Evolutionary conservation across 1,139 yeast species (phyloP), one percentile per base, ranked within the genome.

Genomic region (Pneumocystis wakefieldiae): DNA sequence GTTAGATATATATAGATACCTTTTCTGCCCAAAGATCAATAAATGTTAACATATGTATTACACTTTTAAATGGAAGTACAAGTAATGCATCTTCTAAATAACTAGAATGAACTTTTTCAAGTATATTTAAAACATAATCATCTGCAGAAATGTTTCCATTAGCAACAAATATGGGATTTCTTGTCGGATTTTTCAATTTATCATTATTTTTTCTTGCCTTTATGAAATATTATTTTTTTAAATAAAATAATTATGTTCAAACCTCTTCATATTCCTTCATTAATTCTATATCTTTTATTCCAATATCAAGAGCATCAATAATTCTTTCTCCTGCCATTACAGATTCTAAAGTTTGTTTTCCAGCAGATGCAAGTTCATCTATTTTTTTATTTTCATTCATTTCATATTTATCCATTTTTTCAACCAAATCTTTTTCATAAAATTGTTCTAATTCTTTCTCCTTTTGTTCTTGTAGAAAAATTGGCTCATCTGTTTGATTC

Each of bases 371-470:
- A n/a, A 73, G 80, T 7, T 77, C 81, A 10, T 76, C 83, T 1
- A 75, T 83, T 5, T 74, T 81, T 1, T 74, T 79, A 7, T 70
- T 76, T 3, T 73, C 77, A 64, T 72, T 74, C 66, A 65, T 53
- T 59, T 78, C 80, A n/a, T 82, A 83, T 53, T 78, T 82, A 69
- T 88, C 95, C 64, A 88, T 75, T 6, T 89, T 83, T 32, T 81
- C 83, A 63, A 89, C 77, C 62, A 91, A 76, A 12, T 87, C 87
- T 32, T 80, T 80, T 72, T 92, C 98, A 72, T 91, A 89, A 66
- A 85, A 76, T 73, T 91, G 96, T 72, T 92, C 98, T 81, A 90
- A 79, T 73, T 92, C 98, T 74, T 86, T 88, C 72, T 94, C 99
- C 65, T 92, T 81, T 76, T 92, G 98, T 78, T 92, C 99, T 73